phyloP scores from a whole-genome alignment of 192 early-diverging fungal species.

The Coemansia sp. region DNA sequence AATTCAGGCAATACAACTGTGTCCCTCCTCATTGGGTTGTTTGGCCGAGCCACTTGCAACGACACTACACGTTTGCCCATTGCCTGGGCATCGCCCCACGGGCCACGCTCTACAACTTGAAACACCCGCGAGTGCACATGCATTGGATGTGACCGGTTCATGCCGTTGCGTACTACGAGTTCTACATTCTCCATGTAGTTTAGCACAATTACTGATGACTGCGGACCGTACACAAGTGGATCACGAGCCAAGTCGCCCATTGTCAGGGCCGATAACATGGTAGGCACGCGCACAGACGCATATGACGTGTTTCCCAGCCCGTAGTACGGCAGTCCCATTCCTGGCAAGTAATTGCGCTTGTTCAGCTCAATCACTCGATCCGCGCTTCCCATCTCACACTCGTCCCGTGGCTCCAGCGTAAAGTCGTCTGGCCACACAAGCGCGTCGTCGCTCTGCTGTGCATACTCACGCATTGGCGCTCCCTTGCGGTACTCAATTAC shows the following conservation, averaged over 20 bases:
- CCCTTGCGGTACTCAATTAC: slow-evolving; percentile 51
- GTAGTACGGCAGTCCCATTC: neutral
- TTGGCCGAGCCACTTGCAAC: neutral
- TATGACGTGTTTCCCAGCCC: slow-evolving; percentile 3
- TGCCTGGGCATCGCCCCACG: neutral
- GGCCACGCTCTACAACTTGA: slow-evolving; percentile 66
- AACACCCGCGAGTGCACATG: slow-evolving; percentile 83
- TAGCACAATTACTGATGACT: slow-evolving; percentile 60
- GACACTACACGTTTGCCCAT: neutral
- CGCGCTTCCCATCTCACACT: slow-evolving; percentile 43
- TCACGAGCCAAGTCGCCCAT: slow-evolving; percentile 37
- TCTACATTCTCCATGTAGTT: slow-evolving; percentile 62
- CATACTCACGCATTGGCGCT: slow-evolving; percentile 16
- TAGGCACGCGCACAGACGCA: slow-evolving; percentile 23
- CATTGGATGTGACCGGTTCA: slow-evolving; percentile 66
- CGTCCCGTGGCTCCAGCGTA: slow-evolving; percentile 38
- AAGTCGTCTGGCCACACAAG: slow-evolving; percentile 16
- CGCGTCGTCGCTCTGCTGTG: neutral
- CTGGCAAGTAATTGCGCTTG: neutral
- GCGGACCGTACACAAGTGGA: slow-evolving; percentile 59
- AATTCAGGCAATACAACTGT: slow-evolving; percentile 60
- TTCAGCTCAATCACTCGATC: slow-evolving; percentile 20
- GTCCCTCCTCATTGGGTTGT: slow-evolving; percentile 59
- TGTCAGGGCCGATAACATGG: slow-evolving; percentile 15
- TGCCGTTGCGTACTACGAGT: slow-evolving; percentile 68